These are phyloP conservation scores for Arthroderma uncinatum DNA, from an alignment of 2,329 filamentous ascomycete genomes.

Conservation along the genomic window DNA sequence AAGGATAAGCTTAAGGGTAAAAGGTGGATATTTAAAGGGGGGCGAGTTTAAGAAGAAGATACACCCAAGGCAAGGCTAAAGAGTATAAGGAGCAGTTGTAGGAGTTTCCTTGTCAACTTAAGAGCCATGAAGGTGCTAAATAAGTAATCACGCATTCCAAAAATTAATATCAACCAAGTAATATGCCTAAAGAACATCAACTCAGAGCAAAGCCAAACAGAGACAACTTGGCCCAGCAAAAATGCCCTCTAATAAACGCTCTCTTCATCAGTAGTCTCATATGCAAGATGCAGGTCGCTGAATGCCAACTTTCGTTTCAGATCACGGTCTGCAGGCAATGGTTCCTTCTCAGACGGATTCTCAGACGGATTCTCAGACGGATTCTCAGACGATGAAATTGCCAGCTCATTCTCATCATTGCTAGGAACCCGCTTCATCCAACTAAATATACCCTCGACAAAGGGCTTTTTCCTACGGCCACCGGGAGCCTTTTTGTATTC, in stretches of 20 bases:
- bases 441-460: neutral
- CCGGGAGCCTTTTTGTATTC: neutral
- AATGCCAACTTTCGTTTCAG: neutral
- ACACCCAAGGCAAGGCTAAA: too few species aligned
- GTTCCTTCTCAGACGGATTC: neutral
- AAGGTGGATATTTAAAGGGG: too few species aligned
- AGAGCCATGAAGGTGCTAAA: too few species aligned
- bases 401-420: neutral
- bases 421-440: conserved; percentile 1
- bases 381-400: neutral
- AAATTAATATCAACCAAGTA: neutral
- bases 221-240: too few species aligned
- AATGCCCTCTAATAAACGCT: neutral
- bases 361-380: neutral
- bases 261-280: neutral
- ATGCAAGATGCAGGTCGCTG: neutral
- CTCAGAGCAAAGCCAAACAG: too few species aligned
- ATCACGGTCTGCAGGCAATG: neutral
- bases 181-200: neutral
- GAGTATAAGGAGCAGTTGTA: too few species aligned
- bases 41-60: too few species aligned
- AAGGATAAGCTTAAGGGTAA: too few species aligned
- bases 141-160: neutral
- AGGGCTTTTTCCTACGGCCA: neutral
- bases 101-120: too few species aligned